phyloP scores from a whole-genome alignment of 495 filamentous ascomycete species.

The Podospora pseudoanserina region DNA sequence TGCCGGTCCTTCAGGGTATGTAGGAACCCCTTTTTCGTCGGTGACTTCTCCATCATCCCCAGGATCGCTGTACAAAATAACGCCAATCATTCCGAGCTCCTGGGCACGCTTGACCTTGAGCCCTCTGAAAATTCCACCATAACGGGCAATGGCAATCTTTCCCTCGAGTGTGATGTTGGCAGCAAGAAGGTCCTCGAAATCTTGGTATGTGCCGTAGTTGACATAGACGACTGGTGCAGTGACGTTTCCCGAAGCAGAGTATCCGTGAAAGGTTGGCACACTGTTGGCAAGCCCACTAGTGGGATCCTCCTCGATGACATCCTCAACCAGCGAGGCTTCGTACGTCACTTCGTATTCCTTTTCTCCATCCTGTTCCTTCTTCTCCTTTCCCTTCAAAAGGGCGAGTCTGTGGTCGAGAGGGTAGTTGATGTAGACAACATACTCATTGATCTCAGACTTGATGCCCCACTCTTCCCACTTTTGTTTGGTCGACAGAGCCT shows the following conservation, averaged over 20 bases:
- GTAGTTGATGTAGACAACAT: slow-evolving; percentile 91
- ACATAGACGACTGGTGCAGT: slow-evolving; percentile 75
- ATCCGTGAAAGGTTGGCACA: slow-evolving; percentile 93
- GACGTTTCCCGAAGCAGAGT: slow-evolving; percentile 87
- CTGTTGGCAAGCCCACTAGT: slow-evolving; percentile 69
- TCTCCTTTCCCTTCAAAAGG: slow-evolving; percentile 57
- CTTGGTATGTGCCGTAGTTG: slow-evolving; percentile 81
- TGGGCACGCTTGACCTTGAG: slow-evolving; percentile 91
- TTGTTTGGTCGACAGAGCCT: slow-evolving; percentile 84
- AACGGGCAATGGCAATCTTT: slow-evolving; percentile 84
- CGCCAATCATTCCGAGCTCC: slow-evolving; percentile 86
- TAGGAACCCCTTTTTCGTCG: slow-evolving; percentile 71
- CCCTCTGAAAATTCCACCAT: slow-evolving; percentile 83
- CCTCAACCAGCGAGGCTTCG: slow-evolving; percentile 80
- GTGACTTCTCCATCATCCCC: slow-evolving; percentile 82
- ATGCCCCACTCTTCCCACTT: slow-evolving; percentile 84
- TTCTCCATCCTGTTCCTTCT: slow-evolving; percentile 41
- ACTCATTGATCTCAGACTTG: slow-evolving; percentile 65
- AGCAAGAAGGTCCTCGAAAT: slow-evolving; percentile 78
- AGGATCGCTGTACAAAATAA: slow-evolving; percentile 82
- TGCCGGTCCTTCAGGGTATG: slow-evolving; percentile 85
- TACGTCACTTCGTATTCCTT: slow-evolving; percentile 61
- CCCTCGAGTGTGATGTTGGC: slow-evolving; percentile 73
- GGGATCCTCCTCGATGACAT: slow-evolving; percentile 77
- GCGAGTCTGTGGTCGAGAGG: slow-evolving; percentile 75